Evolutionary conservation across 2,329 filamentous ascomycete genomes (phyloP).

Genomic region (Alternaria conjuncta): DNA sequence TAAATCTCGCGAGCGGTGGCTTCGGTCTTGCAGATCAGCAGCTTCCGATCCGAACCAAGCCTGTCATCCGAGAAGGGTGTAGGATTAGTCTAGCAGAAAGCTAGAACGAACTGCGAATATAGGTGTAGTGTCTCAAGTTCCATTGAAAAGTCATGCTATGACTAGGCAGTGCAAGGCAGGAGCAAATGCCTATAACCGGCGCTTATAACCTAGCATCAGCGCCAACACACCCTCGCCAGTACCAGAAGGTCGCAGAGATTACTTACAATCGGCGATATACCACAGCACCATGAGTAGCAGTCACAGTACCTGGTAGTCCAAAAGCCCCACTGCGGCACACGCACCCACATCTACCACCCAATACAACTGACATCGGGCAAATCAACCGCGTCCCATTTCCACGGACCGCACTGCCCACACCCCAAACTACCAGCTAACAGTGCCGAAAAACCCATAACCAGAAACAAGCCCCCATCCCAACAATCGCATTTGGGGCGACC

Average conservation of each 20-base stretch:
- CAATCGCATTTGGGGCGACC: neutral
- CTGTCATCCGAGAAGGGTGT: neutral
- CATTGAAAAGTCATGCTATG: neutral
- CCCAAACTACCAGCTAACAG: neutral
- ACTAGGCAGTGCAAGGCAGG: neutral
- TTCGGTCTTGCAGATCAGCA: neutral
- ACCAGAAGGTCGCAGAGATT: neutral
- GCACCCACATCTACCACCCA: neutral
- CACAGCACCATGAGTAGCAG: neutral
- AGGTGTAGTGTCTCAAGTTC: neutral
- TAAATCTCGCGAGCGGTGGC: neutral
- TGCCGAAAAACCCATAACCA: neutral
- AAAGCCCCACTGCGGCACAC: neutral
- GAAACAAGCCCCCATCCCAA: neutral
- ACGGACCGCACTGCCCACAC: neutral
- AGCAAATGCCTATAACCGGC: neutral
- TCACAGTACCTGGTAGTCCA: neutral
- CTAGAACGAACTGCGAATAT: neutral
- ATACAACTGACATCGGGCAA: neutral
- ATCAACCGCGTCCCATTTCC: neutral
- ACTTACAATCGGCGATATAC: neutral
- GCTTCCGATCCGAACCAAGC: neutral
- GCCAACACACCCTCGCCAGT: neutral
- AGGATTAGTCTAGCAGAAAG: neutral
- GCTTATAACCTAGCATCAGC: neutral